Base-by-base conservation (phyloP, 345 rosid species). In the Eucalyptus polybractea region DNA sequence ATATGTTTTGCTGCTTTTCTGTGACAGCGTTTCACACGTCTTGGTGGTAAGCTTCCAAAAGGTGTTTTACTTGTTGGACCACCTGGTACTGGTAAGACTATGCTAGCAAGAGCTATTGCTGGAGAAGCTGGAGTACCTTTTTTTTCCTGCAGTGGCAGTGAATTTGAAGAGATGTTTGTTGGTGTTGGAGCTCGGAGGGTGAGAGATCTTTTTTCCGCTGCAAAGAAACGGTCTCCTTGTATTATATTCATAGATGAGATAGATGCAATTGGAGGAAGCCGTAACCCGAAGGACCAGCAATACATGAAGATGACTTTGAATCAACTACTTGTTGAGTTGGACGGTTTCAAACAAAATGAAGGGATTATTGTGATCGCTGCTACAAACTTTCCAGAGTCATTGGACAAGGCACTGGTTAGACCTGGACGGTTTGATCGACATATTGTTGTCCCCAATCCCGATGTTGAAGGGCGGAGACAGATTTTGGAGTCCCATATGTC, bases 91-190 rank as follows among this genome's bases (percentile, higher is more conserved):
- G 99, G 99, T 53, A 98, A 98, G 93, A 98, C 99, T 44, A 97
- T 98, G 99, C 93, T 97, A 87, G 99, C 99, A 65, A 97, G 99
- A 67, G 99, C 99, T 86, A 97, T 98, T 88, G 99, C 99, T 54
- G 99, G 99, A 69, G 99, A 98, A 95, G 99, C 99, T 50, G 97
- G 99, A 86, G 99, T 97, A 88, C 99, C 99, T 83, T 98, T 98
- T 94, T 98, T 96, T 93, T 98, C 99, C 33, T 96, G 99, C 96
- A 98, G 99, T 90, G 99, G 99, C 87, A 98, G 99, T 87, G 99
- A 98, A 91, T 98, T 98, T 87, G 99, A 98, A 91, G 99, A 98
- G 94, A 96, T 98, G 99, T 98, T 96, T 93, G 99, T 98, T 90
- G 99, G 99, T 31, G 99, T 96, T 91, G 99, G 99, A 93, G 99